These are phyloP conservation scores for Globisporangium barbulae DNA, from an alignment of 352 stramenopile genomes.

Conservation along the genomic window DNA sequence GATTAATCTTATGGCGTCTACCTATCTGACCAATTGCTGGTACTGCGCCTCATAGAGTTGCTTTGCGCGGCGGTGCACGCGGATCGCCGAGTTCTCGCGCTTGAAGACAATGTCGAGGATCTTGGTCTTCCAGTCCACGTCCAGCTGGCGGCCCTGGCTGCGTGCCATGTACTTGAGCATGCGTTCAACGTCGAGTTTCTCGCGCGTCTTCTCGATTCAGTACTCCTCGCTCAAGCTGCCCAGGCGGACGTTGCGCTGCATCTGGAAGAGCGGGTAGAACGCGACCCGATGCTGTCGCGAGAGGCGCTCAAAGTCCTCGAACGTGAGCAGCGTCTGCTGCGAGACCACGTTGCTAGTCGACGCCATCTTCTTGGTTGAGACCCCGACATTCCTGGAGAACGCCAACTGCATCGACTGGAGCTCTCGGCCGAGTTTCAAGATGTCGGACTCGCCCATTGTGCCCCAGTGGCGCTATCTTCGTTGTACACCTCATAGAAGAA, in stretches of 20 bases:
- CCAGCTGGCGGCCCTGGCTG: conserved; percentile 34
- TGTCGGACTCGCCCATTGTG: conserved; percentile 32
- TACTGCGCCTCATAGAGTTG: conserved; percentile 31
- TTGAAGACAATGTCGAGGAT: conserved; percentile 26
- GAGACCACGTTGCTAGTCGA: conserved; percentile 22
- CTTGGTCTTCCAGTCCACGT: conserved; percentile 36
- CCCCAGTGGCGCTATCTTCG: conserved; percentile 16
- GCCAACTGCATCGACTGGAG: conserved; percentile 39
- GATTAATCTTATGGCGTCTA: conserved; percentile 3
- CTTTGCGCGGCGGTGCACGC: conserved; percentile 31
- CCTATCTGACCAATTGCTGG: background rate
- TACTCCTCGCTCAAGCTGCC: conserved; percentile 41
- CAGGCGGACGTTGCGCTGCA: conserved; percentile 42
- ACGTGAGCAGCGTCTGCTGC: conserved; percentile 26
- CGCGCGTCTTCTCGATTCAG: conserved; percentile 42
- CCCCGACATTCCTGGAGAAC: conserved; percentile 41
- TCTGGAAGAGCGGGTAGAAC: conserved; percentile 49
- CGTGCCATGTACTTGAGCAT: conserved; percentile 38
- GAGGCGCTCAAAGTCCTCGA: conserved; percentile 53
- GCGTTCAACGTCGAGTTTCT: conserved; percentile 33
- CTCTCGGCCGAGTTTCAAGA: conserved; percentile 34
- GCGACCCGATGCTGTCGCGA: conserved; percentile 41
- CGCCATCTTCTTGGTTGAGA: conserved; percentile 38
- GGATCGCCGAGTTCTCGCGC: conserved; percentile 23
- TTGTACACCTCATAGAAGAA: conserved; percentile 61